A percentile compares a stretch with the other conserved stretches of the same genome.
Evolutionary conservation across 495 filamentous ascomycete species (phyloP).

Genomic region (Hypoxylon fuscum): DNA sequence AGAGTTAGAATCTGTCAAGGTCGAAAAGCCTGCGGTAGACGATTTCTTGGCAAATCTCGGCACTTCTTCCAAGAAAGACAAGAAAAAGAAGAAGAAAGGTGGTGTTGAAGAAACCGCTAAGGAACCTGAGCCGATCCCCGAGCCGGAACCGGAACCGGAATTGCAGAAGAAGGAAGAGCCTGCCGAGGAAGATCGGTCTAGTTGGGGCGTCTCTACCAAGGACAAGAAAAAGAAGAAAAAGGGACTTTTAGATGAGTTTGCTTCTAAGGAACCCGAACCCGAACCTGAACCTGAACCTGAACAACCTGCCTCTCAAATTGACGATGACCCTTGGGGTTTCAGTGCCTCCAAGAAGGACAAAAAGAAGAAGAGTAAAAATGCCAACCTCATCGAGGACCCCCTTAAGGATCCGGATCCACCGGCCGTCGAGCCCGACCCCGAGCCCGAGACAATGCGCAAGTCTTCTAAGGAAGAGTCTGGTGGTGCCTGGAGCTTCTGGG

Average conservation of each 20-base stretch:
- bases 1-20: conserved; percentile 42
- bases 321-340: conserved; percentile 42
- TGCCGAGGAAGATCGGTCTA: background rate
- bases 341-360: conserved; percentile 49
- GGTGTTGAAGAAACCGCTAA: conserved; percentile 28
- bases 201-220: conserved; percentile 12
- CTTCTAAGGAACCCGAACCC: conserved; percentile 27
- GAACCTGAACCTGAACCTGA: conserved; percentile 28
- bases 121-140: conserved; percentile 17
- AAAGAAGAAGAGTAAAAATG: conserved; percentile 44
- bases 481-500: conserved; percentile 49
- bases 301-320: conserved; percentile 7
- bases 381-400: conserved; percentile 19
- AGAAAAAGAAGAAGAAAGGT: conserved; percentile 48
- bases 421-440: background rate
- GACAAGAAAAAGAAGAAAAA: conserved; percentile 35
- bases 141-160: conserved; percentile 13
- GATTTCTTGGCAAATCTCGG: conserved; percentile 34
- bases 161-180: conserved; percentile 14
- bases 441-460: background rate
- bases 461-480: conserved; percentile 35
- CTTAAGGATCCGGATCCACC: conserved; percentile 7
- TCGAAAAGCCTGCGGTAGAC: conserved; percentile 35
- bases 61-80: conserved; percentile 44
- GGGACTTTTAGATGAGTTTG: conserved; percentile 15